Conservation (phyloP, 306 rosid species). For the Nissolia schottii region DNA sequence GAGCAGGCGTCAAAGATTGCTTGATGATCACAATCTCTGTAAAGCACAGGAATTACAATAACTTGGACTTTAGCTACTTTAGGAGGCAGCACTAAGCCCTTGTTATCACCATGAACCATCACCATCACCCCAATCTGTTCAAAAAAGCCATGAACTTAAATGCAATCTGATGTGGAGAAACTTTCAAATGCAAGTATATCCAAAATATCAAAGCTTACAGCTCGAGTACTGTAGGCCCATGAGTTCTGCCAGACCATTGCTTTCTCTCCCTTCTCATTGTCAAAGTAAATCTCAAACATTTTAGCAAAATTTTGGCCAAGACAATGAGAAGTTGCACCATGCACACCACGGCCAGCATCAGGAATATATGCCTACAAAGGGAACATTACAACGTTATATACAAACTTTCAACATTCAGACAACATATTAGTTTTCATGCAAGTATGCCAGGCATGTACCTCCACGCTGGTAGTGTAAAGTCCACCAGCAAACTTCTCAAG, state of each 20-base stretch:
- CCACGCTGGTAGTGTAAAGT: constrained; percentile 94
- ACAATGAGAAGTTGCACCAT: constrained; percentile 99
- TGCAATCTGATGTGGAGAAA: background rate
- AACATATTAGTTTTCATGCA: background rate
- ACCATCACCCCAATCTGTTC: constrained; percentile 92
- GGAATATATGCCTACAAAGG: constrained; percentile 76
- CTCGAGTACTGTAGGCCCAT: constrained; percentile 96
- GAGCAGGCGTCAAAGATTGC: constrained; percentile 69
- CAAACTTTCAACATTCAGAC: background rate
- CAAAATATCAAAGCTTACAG: constrained; percentile 45
- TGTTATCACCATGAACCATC: constrained; percentile 95
- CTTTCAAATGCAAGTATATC: constrained; percentile 1
- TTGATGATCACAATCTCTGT: constrained; percentile 74
- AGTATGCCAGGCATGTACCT: constrained; percentile 47
- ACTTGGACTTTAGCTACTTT: constrained; percentile 86
- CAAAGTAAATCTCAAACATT: constrained; percentile 96
- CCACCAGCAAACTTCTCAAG: constrained; percentile 98
- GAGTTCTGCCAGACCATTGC: constrained; percentile 96
- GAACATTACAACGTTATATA: constrained; percentile 10
- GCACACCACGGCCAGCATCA: constrained; percentile 87
- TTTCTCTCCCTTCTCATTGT: constrained; percentile 87
- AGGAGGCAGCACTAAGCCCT: constrained; percentile 90
- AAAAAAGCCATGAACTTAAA: no score
- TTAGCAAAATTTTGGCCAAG: constrained; percentile 94
- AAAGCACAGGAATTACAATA: constrained; percentile 84